These are phyloP conservation scores for Clavispora santaluciae DNA, from an alignment of 805 yeast species.

Conservation along the genomic window DNA sequence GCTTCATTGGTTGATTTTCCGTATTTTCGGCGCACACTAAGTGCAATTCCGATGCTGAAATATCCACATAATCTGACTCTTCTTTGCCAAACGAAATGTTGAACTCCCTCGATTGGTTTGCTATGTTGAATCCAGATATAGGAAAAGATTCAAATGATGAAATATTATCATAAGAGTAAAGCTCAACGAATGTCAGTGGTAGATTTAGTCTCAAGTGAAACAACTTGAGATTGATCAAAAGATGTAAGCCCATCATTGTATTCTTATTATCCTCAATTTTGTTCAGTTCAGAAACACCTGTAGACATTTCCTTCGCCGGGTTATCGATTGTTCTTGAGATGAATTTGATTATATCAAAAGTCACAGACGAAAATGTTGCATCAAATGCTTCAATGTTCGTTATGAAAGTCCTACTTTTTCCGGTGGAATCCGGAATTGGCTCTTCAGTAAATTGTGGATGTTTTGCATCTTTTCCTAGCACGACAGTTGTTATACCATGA, in stretches of 20 bases:
- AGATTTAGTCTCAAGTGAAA: conserved; percentile 1
- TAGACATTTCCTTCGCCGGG: too few relatives aligned
- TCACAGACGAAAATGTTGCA: neutral
- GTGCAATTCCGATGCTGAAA: neutral
- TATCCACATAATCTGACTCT: neutral
- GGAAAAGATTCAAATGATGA: neutral
- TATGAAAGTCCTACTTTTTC: neutral
- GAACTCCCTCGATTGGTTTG: conserved; percentile 1
- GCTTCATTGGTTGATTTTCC: neutral
- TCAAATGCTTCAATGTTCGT: neutral
- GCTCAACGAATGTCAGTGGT: conserved; percentile 6
- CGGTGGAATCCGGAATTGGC: neutral
- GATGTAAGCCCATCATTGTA: neutral
- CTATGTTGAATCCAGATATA: neutral
- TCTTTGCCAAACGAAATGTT: conserved; percentile 2
- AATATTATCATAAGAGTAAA: conserved; percentile 3
- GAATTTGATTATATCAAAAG: neutral
- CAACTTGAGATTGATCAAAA: conserved; percentile 6
- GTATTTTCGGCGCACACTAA: neutral
- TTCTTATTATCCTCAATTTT: neutral
- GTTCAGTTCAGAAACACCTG: too few relatives aligned
- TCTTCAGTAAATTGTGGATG: neutral
- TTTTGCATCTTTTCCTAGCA: neutral
- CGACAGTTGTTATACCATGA: neutral
- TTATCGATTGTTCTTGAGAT: neutral